Evolutionary conservation across 192 early-diverging fungal species (phyloP).

Genomic region (Chytriomyces sp.): DNA sequence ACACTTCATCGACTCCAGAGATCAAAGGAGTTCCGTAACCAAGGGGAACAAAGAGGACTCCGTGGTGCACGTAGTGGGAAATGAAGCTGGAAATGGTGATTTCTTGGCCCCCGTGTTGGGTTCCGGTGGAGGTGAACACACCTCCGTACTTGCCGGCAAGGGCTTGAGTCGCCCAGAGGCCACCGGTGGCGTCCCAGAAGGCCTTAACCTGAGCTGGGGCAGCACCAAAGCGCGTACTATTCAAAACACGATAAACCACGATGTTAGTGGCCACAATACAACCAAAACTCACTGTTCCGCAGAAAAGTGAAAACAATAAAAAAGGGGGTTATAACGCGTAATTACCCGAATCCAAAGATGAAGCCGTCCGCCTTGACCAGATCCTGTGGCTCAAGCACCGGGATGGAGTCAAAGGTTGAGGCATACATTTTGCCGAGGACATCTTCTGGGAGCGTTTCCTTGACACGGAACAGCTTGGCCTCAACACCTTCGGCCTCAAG

Average conservation of each 20-base stretch:
- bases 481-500: conserved; percentile 62
- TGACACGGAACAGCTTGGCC: conserved; percentile 60
- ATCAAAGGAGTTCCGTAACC: conserved; percentile 45
- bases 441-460: conserved; percentile 69
- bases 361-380: conserved; percentile 69
- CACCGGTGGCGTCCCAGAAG: conserved; percentile 69
- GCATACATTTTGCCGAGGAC: conserved; percentile 76
- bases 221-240: conserved; percentile 65
- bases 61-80: conserved; percentile 76
- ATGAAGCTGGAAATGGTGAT: conserved; percentile 70
- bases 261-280: not conserved
- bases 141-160: conserved; percentile 75
- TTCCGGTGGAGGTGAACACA: conserved; percentile 74
- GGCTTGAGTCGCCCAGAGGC: conserved; percentile 59
- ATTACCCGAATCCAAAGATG: conserved; percentile 70
- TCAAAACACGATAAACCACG: not conserved
- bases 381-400: conserved; percentile 57
- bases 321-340: not conserved
- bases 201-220: conserved; percentile 80
- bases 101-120: conserved; percentile 84
- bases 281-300: not conserved
- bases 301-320: conserved; percentile 8
- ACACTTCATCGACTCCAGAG: conserved; percentile 64
- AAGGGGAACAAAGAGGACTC: conserved; percentile 78
- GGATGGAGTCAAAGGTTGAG: conserved; percentile 52